A percentile compares a stretch with the other conserved stretches of the same genome.
Evolutionary conservation across 768 basidiomycete genomes (phyloP).

Genomic region (Tricholoma flavovirens): DNA sequence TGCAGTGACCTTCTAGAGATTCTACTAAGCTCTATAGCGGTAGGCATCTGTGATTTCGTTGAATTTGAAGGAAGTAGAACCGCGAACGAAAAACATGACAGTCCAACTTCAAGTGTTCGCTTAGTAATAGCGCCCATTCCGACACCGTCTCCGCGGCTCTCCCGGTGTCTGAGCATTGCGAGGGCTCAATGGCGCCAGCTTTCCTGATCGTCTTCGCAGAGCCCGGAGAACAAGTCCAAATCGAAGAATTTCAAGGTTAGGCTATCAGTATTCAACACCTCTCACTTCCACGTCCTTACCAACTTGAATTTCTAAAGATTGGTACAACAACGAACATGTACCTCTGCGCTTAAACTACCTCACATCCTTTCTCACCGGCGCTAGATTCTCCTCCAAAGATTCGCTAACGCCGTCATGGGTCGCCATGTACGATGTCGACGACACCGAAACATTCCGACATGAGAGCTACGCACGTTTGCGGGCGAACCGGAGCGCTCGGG

Average conservation of each 20-base stretch:
- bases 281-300: not conserved
- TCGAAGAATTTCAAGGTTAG: conserved; percentile 45
- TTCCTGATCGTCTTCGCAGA: conserved; percentile 47
- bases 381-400: conserved; percentile 37
- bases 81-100: no score
- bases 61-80: no score
- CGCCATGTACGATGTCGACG: conserved; percentile 45
- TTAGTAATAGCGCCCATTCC: no score
- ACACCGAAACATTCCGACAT: conserved; percentile 34
- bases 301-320: conserved; percentile 29
- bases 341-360: conserved; percentile 43
- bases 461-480: conserved; percentile 40
- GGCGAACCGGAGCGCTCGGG: conserved; percentile 37
- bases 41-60: no score
- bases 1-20: no score
- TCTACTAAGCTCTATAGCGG: no score
- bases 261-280: not conserved
- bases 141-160: no score
- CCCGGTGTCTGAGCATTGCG: no score
- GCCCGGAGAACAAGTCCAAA: conserved; percentile 33
- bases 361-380: conserved; percentile 41
- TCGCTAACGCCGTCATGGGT: conserved; percentile 35
- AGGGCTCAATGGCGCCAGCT: conserved; percentile 29
- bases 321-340: conserved; percentile 55
- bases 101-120: no score